phyloP scores from a whole-genome alignment of 2,329 filamentous ascomycete species.

The Bipolaris victoriae region DNA sequence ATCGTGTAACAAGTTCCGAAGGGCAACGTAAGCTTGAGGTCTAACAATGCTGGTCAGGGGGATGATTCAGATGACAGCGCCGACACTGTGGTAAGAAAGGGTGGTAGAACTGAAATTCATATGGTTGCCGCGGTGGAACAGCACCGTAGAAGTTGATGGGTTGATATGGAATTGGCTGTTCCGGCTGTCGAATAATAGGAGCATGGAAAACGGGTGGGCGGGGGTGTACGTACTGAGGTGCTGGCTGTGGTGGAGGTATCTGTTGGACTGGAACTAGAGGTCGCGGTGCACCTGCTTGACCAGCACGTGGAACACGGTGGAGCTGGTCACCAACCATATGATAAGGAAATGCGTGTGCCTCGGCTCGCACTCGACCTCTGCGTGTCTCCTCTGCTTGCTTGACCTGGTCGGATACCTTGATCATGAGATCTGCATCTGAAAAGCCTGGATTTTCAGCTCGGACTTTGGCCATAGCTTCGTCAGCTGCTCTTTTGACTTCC shows the following conservation, averaged over 20 bases:
- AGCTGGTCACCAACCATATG: conserved; percentile 31
- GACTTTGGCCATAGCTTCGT: conserved; percentile 62
- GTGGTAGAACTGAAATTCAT: conserved; percentile 4
- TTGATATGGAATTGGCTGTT: conserved; percentile 5
- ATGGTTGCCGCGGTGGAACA: conserved; percentile 6
- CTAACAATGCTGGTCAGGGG: conserved; percentile 20
- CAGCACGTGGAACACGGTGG: conserved; percentile 5
- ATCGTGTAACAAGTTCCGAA: conserved; percentile 2
- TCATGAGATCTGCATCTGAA: conserved; percentile 62
- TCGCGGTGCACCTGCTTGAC: not conserved
- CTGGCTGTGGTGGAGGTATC: conserved; percentile 1
- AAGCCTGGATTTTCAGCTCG: conserved; percentile 66
- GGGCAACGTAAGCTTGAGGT: not conserved
- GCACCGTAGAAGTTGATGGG: conserved; percentile 5
- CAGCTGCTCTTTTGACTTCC: conserved; percentile 69
- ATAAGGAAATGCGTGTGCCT: conserved; percentile 27
- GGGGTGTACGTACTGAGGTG: conserved; percentile 22
- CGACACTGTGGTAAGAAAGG: conserved; percentile 7
- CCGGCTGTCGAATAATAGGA: conserved; percentile 1
- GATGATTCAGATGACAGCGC: conserved; percentile 15
- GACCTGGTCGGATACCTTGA: conserved; percentile 63
- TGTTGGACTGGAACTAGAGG: not conserved
- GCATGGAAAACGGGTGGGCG: not conserved
- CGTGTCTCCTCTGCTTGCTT: conserved; percentile 41
- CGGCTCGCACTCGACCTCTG: conserved; percentile 20